phyloP scores from a whole-genome alignment of 768 basidiomycete species.

The Tylopilus rubrobrunneus region DNA sequence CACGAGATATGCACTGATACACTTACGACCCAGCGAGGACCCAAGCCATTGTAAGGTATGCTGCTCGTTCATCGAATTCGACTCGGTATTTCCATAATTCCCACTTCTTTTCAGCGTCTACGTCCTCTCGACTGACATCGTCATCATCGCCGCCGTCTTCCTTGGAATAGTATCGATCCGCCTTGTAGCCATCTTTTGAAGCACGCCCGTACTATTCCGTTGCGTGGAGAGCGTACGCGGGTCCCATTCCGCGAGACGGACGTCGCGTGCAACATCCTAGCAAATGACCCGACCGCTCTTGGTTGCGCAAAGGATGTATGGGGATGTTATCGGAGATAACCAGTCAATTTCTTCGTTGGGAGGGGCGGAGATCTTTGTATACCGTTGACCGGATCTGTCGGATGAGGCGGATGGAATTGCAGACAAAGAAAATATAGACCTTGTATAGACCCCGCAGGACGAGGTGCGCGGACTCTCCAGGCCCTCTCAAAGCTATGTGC shows the following conservation, averaged over 20 bases:
- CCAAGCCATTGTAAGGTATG: constrained; percentile 75
- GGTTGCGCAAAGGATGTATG: constrained; percentile 70
- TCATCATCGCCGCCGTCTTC: constrained; percentile 11
- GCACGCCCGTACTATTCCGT: neutral
- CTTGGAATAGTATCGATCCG: constrained; percentile 2
- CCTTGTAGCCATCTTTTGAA: constrained; percentile 7
- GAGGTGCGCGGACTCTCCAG: constrained; percentile 58
- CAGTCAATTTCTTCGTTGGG: constrained; percentile 71
- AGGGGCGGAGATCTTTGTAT: constrained; percentile 63
- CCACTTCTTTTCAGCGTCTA: constrained; percentile 43
- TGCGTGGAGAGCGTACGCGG: constrained; percentile 33
- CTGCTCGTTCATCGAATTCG: constrained; percentile 66
- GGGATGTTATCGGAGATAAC: constrained; percentile 73
- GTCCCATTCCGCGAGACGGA: constrained; percentile 65
- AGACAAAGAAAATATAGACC: constrained; percentile 26
- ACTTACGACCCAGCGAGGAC: constrained; percentile 49
- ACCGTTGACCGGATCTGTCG: constrained; percentile 40
- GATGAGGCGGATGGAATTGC: constrained; percentile 28
- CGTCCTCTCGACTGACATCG: neutral
- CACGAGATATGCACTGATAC: neutral
- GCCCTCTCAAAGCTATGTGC: constrained; percentile 58
- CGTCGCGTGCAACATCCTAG: constrained; percentile 66
- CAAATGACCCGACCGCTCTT: constrained; percentile 74
- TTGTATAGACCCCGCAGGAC: no score
- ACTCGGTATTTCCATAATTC: constrained; percentile 78